Evolutionary conservation across 768 basidiomycete species (phyloP), one percentile per base, ranked within the genome.

Genomic region (Trametes cinnabarina): DNA sequence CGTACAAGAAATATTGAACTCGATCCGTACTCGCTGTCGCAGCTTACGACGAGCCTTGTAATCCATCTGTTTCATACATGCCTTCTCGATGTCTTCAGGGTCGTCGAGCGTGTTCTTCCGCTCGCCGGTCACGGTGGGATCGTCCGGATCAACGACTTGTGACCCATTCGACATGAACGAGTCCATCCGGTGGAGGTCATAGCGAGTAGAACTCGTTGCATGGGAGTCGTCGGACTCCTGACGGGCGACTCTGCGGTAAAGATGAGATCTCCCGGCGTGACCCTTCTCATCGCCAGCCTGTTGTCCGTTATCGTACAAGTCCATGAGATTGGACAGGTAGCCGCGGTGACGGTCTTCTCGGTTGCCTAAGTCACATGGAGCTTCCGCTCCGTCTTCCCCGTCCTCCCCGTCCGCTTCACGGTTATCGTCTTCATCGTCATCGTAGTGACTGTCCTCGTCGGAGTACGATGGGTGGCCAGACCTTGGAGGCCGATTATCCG

Each of bases 1-100:
- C 76, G 66, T 68, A 90, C 90, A 84, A 34, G 85, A 82, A 50
- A 90, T 76, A 64, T 91, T 90, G 68, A 86, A 90, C 64, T 89
- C 84, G 54, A 91, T 90, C 56, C 77, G 82, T 58, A 84, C 79
- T 22, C 81, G 80, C 69, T 81, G 82, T 10, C 81, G 76, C 62
- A 85, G 80, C 68, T 88, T 90, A 63, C 85, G 78, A 34, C 87
- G 82, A 43, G 81, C 71, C 64, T 80, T 81, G 68, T 90, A 89
- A 65, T 81, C 82, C 85, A 88, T 86, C 59, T 79, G 77, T 46
- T 81, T 79, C 35, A 88, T 74, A 43, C 75, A 76, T 52, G 85
- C 81, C 58, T 78, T 82, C 70, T 86, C 85, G 17, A 85, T 70
- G 57, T 87, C 87, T 28, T 82, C 82, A 8, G 78, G 77, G 64